Conservation (phyloP, 768 basidiomycete genomes). For the Tricholoma flavovirens region DNA sequence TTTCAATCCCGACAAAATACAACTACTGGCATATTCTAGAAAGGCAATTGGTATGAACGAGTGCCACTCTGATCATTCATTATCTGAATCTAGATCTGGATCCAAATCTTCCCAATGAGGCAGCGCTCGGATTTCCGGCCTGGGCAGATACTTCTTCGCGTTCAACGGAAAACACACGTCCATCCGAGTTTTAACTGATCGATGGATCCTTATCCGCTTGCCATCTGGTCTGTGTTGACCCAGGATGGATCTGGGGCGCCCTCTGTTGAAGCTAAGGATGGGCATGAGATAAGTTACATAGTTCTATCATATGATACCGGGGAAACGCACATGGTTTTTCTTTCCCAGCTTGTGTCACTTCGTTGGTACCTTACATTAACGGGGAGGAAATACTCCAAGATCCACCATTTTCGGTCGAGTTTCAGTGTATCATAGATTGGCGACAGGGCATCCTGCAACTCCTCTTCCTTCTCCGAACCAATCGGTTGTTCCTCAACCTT, state of each 20-base stretch:
- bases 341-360: constrained; percentile 30
- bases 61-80: background rate
- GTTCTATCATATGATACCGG: background rate
- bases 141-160: background rate
- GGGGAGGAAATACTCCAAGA: constrained; percentile 56
- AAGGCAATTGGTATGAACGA: background rate
- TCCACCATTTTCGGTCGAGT: constrained; percentile 53
- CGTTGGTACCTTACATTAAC: constrained; percentile 34
- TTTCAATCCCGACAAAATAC: too few species aligned
- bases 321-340: constrained; percentile 20
- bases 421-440: constrained; percentile 57
- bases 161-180: constrained; percentile 26
- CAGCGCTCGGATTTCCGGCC: background rate
- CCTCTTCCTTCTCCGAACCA: constrained; percentile 55
- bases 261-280: constrained; percentile 27
- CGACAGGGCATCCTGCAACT: constrained; percentile 51
- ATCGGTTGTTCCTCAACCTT: background rate
- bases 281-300: background rate
- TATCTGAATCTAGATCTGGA: background rate
- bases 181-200: constrained; percentile 49
- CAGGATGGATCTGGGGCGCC: constrained; percentile 33
- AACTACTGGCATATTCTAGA: background rate
- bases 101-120: background rate
- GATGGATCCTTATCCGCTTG: constrained; percentile 39
- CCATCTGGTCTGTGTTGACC: constrained; percentile 27